phyloP scores from a whole-genome alignment of 2,329 filamentous ascomycete genomes.

The Sporothrix luriei region DNA sequence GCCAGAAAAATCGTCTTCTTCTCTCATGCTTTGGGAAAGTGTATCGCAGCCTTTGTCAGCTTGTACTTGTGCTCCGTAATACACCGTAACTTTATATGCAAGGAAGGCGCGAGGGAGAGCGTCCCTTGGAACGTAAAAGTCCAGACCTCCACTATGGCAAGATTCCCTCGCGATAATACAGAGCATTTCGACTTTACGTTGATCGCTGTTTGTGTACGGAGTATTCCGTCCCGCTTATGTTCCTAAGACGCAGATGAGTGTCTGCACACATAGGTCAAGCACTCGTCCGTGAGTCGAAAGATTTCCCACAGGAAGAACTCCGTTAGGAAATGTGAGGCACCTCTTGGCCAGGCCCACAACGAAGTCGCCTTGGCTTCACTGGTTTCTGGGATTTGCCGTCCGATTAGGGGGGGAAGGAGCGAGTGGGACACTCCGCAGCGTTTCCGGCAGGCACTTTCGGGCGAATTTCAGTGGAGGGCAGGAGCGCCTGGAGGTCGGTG shows the following conservation, averaged over 20 bases:
- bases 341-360: neutral
- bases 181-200: neutral
- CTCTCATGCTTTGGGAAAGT: slow-evolving; percentile 14
- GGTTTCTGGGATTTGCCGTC: neutral
- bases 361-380: neutral
- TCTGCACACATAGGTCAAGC: no score
- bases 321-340: neutral
- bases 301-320: no score
- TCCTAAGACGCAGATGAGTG: neutral
- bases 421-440: neutral
- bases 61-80: no score
- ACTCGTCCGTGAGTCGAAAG: no score
- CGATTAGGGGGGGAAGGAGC: neutral
- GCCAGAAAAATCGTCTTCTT: neutral
- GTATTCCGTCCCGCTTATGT: no score
- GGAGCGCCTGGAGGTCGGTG: neutral
- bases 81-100: neutral
- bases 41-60: neutral
- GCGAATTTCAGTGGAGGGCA: neutral
- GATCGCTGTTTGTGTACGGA: neutral
- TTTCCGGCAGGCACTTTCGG: neutral
- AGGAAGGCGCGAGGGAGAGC: neutral
- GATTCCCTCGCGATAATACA: no score
- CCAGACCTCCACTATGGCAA: neutral
- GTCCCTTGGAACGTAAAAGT: neutral